Base-by-base conservation (phyloP, 23 red algal genomes). In the Gracilaria caudata region DNA sequence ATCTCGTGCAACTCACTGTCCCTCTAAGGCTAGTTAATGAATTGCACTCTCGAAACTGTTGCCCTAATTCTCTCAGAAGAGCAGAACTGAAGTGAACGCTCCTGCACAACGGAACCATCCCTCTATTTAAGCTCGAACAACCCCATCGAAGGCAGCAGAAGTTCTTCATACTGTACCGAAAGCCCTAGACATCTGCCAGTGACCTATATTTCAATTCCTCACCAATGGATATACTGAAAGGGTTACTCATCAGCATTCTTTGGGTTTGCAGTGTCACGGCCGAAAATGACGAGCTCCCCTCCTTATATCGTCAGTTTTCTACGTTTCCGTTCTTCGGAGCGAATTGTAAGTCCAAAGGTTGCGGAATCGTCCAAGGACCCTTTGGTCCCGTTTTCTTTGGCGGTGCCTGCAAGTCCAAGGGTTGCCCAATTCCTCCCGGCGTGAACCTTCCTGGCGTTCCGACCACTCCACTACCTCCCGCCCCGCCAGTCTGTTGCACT, bases 311-410 rank as follows among this genome's bases (percentile, higher is more conserved):
- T 13, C 70, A 75, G 24, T 66, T 66, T 16, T 8, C 10, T n/a
- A 26, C 26, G n/a, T 26, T 26, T 47, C 70, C 70, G 20, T 80
- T 80, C 30, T 80, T 80, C 36, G 77, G 77, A 12, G 53, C 51
- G 7, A 80, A 58, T 41, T 80, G 77, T 19, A 80, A 80, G 30
- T 60, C 53, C 4, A 80, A 80, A 21, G 77, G 77, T 2, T 80
- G 77, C 30, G 77, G 77, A 40, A 80, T 80, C 4, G 53, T 61
- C 6, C 45, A 63, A 9, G 77, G 77, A 2, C 77, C 77, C 53
- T 80, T 80, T 38, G 77, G 77, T 14, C 53, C 51, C 6, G 53
- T 80, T 3, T 80, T 80, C 77, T 80, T 80, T 24, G 77, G 77
- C 9, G 77, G 77, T 34, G 77, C 53, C 4, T 80, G 77, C 51